Evolutionary conservation across 768 basidiomycete species (phyloP), one percentile per base, ranked within the genome.

Genomic region (Epithele typhae): DNA sequence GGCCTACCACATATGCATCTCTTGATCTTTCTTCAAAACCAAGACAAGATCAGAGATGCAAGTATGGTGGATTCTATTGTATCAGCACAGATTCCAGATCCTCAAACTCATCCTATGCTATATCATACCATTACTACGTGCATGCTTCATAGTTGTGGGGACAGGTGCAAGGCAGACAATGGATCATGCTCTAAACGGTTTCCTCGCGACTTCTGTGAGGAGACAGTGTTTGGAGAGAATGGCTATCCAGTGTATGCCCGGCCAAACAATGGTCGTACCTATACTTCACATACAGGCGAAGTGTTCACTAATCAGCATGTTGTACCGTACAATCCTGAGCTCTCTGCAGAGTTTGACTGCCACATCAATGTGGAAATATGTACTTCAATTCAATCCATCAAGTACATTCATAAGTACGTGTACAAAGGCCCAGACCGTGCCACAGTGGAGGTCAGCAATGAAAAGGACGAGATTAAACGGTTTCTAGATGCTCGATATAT

Each of bases 1-100:
- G 75, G 76, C 0, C 69, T 82, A 0, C 78, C 78, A 21, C 77
- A 81, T 51, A 70, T 73, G 53, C 80, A 82, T 55, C 51, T 73
- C 9, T 53, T 81, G 1, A 59, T 81, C 36, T 72, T 74, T 48
- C 56, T 81, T 1, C 25, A 63, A 0, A 37, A 63, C 0, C 41
- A 40, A 0, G 30, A 59, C 46, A 73, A 72, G 45, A 57, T 78
- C 2, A 23, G 19, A 0, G 64, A 60, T 11, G 59, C 71, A 4
- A 60, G 57, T 6, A 62, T 67, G 17, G 58, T 81, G 6, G 70
- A 79, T 51, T 48, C 55, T n/a, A n/a, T 15, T 40, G 64, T 25
- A 69, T 79, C 32, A 68, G 51, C 7, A 70, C 77, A 12, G 43
- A 68, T 19, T 68, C 79, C 78, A 14, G 68, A 78, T 57, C 64